These are phyloP conservation scores for Aphanomyces cochlioides DNA, from an alignment of 352 stramenopile species.

Conservation along the genomic window DNA sequence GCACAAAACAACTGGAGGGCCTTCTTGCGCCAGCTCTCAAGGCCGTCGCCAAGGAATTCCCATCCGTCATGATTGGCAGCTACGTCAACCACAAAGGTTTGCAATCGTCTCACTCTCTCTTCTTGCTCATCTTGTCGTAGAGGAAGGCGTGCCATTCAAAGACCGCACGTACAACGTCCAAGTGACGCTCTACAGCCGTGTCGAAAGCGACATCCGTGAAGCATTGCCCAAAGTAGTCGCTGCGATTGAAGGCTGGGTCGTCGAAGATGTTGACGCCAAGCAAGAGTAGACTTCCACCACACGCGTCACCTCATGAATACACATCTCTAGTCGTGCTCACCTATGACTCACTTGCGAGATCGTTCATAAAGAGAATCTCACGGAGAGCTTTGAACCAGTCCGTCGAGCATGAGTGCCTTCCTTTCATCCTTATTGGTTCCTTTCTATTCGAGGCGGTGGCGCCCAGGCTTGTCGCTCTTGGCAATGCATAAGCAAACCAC, in stretches of 20 bases:
- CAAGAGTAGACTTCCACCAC: too few relatives aligned
- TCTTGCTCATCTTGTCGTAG: not conserved
- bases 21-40: constrained; percentile 60
- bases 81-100: constrained; percentile 35
- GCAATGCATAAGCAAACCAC: too few relatives aligned
- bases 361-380: too few relatives aligned
- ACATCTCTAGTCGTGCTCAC: too few relatives aligned
- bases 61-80: constrained; percentile 71
- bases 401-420: too few relatives aligned
- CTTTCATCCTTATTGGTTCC: too few relatives aligned
- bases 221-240: constrained; percentile 9
- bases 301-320: too few relatives aligned
- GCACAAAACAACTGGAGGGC: constrained; percentile 64
- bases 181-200: constrained; percentile 27
- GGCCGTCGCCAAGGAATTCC: constrained; percentile 59
- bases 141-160: constrained; percentile 14
- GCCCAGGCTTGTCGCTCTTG: too few relatives aligned
- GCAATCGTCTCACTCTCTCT: not conserved
- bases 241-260: constrained; percentile 25
- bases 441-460: too few relatives aligned
- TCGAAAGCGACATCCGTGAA: not conserved
- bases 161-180: constrained; percentile 23
- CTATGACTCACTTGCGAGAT: too few relatives aligned
- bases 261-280: not conserved
- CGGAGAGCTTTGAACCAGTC: too few relatives aligned